A percentile compares a stretch with the other conserved stretches of the same genome.
These are phyloP conservation scores for Knoxdaviesia proteae DNA, from an alignment of 2,329 filamentous ascomycete genomes.

Conservation along the genomic window DNA sequence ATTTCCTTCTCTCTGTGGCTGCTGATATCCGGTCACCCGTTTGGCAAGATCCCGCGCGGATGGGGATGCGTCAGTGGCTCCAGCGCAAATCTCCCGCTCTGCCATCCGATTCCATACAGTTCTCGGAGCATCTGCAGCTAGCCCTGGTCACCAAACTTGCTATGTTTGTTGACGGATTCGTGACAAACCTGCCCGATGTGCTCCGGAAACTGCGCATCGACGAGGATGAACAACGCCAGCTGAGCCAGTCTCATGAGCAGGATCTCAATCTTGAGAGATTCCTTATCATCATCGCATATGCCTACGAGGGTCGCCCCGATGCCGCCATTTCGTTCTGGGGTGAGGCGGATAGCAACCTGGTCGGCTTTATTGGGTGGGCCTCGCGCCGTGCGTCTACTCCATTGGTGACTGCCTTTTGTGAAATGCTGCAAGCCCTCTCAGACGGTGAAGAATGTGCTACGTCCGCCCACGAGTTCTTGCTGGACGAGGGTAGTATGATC, in stretches of 20 bases:
- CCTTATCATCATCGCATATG: constrained; percentile 75
- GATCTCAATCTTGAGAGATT: constrained; percentile 71
- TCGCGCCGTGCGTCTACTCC: constrained; percentile 86
- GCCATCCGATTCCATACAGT: constrained; percentile 43
- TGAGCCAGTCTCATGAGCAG: constrained; percentile 42
- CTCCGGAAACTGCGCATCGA: constrained; percentile 68
- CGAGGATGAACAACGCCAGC: constrained; percentile 68
- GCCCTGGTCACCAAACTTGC: constrained; percentile 67
- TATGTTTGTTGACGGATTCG: constrained; percentile 74
- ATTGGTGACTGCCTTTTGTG: constrained; percentile 89
- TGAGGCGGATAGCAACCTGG: constrained; percentile 78
- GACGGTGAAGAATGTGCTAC: constrained; percentile 65
- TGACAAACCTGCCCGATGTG: constrained; percentile 86
- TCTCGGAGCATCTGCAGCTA: constrained; percentile 50
- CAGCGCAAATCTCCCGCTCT: constrained; percentile 60
- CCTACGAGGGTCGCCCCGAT: constrained; percentile 70
- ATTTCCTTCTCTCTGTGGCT: constrained; percentile 72
- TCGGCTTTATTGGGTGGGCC: constrained; percentile 94
- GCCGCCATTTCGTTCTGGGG: constrained; percentile 79
- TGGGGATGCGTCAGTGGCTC: constrained; percentile 62
- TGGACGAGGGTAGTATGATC: constrained; percentile 55
- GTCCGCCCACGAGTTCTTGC: constrained; percentile 68
- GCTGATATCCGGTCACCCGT: constrained; percentile 61
- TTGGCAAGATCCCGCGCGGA: constrained; percentile 74
- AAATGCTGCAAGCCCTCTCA: constrained; percentile 80